These are phyloP conservation scores for Gloeophyllum trabeum DNA, from an alignment of 768 basidiomycete species.

Conservation along the genomic window DNA sequence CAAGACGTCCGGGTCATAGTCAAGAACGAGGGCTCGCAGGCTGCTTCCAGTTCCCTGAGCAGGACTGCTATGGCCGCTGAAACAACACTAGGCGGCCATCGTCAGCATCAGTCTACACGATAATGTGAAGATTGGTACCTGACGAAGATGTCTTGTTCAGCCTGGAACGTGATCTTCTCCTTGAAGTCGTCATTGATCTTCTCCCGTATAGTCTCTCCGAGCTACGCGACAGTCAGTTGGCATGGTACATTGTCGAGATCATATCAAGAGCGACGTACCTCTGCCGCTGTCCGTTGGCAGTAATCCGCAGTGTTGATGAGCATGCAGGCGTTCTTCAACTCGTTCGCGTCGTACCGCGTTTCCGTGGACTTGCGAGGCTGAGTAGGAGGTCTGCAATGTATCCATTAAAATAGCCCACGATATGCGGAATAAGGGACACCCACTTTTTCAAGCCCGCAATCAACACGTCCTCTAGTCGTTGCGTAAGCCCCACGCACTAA, in stretches of 20 bases:
- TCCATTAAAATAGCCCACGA: conserved; percentile 2
- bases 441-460: conserved; percentile 65
- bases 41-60: conserved; percentile 77
- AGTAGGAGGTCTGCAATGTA: conserved; percentile 23
- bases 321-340: conserved; percentile 77
- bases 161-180: conserved; percentile 72
- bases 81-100: conserved; percentile 45
- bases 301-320: conserved; percentile 97
- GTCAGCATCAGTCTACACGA: not conserved
- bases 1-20: conserved; percentile 72
- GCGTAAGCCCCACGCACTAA: not conserved
- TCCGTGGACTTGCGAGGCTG: conserved; percentile 64
- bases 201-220: conserved; percentile 86
- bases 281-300: conserved; percentile 82
- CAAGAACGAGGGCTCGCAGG: conserved; percentile 70
- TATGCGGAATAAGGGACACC: conserved; percentile 5
- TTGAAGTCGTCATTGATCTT: conserved; percentile 69
- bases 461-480: conserved; percentile 72
- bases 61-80: conserved; percentile 74
- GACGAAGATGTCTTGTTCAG: conserved; percentile 83
- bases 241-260: conserved; percentile 1
- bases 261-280: conserved; percentile 35
- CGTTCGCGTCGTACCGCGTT: conserved; percentile 59
- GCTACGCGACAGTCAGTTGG: conserved; percentile 28
- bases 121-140: conserved; percentile 34